Percentiles rank a stretch among this genome's conserved stretches.
These are phyloP conservation scores for Adansonia madagascariensis DNA, from an alignment of 441 rosid genomes.

Conservation along the genomic window DNA sequence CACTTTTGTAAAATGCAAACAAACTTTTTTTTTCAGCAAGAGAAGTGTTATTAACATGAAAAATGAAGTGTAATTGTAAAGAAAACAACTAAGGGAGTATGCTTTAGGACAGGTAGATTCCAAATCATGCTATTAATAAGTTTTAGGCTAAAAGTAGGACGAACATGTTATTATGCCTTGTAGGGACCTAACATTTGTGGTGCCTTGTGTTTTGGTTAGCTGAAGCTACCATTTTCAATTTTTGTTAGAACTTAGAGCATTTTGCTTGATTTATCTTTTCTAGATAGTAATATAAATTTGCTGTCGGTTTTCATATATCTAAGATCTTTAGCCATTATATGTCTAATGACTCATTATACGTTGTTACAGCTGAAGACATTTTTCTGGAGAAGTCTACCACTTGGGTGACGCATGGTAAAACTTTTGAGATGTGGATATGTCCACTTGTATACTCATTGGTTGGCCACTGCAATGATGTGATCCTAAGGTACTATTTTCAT, in stretches of 20 bases:
- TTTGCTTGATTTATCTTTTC: neutral
- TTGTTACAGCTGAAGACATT: slow-evolving; percentile 59
- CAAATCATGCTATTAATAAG: neutral
- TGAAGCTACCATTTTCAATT: neutral
- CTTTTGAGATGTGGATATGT: slow-evolving; percentile 89
- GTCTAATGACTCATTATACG: slow-evolving; percentile 13
- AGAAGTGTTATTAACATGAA: slow-evolving; percentile 2
- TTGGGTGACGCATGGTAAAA: slow-evolving; percentile 84
- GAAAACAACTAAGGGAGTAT: slow-evolving; percentile 1
- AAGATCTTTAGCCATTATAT: neutral
- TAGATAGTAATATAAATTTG: neutral
- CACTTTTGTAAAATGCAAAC: neutral
- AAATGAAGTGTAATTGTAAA: neutral
- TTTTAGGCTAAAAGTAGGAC: neutral
- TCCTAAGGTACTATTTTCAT: slow-evolving; percentile 61
- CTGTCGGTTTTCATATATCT: neutral
- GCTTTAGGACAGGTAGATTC: neutral
- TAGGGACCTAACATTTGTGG: neutral
- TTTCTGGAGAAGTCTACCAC: slow-evolving; percentile 64
- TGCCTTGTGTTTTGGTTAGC: slow-evolving; percentile 11
- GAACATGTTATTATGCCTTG: neutral
- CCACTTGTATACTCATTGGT: slow-evolving; percentile 80
- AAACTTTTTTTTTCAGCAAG: neutral
- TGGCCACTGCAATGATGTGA: slow-evolving; percentile 74
- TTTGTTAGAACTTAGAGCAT: neutral